These are phyloP conservation scores for Fremontodendron californicum DNA, from an alignment of 345 rosid species.

Conservation along the genomic window DNA sequence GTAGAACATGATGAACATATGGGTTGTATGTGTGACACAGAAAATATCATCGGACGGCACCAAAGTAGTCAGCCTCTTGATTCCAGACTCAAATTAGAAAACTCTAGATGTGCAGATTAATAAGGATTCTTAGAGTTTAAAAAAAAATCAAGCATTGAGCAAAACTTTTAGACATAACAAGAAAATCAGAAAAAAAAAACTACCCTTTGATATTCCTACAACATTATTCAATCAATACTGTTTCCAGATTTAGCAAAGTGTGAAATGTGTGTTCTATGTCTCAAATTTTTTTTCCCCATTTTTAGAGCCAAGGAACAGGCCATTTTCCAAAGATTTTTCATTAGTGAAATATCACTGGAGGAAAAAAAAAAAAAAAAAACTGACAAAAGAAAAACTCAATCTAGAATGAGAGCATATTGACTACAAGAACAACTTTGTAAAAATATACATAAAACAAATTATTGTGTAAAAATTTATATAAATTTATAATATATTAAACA, in stretches of 20 bases:
- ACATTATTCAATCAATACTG: background rate
- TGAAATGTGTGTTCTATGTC: background rate
- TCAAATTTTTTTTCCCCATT: background rate
- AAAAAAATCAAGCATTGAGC: background rate
- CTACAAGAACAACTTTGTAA: background rate
- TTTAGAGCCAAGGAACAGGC: background rate
- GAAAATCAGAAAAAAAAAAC: background rate
- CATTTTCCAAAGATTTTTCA: too few relatives aligned
- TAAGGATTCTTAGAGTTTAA: background rate
- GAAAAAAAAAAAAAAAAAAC: too few relatives aligned
- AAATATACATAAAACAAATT: too few relatives aligned
- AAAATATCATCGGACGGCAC: background rate
- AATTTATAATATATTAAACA: too few relatives aligned
- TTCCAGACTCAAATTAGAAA: background rate
- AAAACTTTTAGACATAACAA: background rate
- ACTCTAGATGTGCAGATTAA: background rate
- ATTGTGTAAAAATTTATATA: too few relatives aligned
- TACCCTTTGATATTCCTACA: background rate
- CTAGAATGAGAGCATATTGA: background rate
- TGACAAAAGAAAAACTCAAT: background rate
- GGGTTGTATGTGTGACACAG: background rate
- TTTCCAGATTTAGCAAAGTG: background rate
- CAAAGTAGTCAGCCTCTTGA: background rate
- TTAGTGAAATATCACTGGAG: background rate
- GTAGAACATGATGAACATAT: background rate